These are phyloP conservation scores for Trichomonascus vanleenenianus DNA, from an alignment of 805 yeast species.

Conservation along the genomic window DNA sequence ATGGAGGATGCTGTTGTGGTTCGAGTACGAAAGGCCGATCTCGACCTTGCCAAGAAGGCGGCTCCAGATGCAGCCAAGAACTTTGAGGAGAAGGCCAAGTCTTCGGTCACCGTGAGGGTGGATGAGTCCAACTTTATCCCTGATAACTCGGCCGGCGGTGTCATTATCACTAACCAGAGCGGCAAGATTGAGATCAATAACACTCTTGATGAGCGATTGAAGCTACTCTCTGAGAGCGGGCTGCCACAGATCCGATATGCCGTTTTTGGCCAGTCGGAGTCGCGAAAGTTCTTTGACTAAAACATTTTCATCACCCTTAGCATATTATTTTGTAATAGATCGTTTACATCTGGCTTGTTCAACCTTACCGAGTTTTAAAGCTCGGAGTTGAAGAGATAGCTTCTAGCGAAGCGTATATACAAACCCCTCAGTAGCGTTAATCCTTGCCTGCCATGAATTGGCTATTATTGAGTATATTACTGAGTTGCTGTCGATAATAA, in stretches of 20 bases:
- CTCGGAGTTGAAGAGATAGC: too few relatives aligned
- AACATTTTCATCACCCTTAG: background rate
- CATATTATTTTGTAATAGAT: background rate
- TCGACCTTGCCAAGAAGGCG: slow-evolving; percentile 52
- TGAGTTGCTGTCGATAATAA: too few relatives aligned
- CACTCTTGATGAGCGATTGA: slow-evolving; percentile 90
- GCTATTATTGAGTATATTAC: too few relatives aligned
- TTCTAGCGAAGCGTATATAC: too few relatives aligned
- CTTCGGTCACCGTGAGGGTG: slow-evolving; percentile 46
- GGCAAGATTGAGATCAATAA: slow-evolving; percentile 88
- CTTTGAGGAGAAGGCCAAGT: slow-evolving; percentile 56
- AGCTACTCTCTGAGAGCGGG: slow-evolving; percentile 71
- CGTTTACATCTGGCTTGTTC: too few relatives aligned
- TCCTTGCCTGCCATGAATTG: too few relatives aligned
- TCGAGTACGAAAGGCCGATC: slow-evolving; percentile 61
- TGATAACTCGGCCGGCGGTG: slow-evolving; percentile 77
- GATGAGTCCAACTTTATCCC: slow-evolving; percentile 52
- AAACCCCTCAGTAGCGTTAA: too few relatives aligned
- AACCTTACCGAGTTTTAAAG: too few relatives aligned
- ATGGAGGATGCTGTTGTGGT: slow-evolving; percentile 64
- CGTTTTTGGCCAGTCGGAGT: slow-evolving; percentile 59
- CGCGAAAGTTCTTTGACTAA: slow-evolving; percentile 88
- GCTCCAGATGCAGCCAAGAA: slow-evolving; percentile 51
- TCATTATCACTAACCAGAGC: slow-evolving; percentile 53
- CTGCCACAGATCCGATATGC: slow-evolving; percentile 90